Conservation (phyloP, 306 rosid genomes). For the Quercus suber region DNA sequence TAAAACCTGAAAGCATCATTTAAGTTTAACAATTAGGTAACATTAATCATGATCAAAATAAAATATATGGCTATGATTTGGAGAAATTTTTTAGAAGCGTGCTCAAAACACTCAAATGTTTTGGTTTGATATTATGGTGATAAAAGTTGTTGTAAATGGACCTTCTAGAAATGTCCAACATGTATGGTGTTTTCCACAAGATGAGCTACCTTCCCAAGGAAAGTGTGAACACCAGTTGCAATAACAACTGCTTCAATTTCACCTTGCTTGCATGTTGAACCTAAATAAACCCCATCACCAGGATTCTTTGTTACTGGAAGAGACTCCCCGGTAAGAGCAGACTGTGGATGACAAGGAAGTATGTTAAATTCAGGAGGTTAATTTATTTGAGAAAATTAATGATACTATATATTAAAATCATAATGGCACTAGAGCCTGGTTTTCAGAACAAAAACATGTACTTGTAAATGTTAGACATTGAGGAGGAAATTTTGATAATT, state of each 20-base stretch:
- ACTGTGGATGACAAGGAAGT: conserved; percentile 32
- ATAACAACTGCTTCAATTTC: conserved; percentile 74
- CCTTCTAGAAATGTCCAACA: conserved; percentile 78
- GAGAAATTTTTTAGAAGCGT: neutral
- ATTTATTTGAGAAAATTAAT: neutral
- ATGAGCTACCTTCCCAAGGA: conserved; percentile 81
- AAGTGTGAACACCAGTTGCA: conserved; percentile 83
- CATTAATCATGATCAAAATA: conserved; percentile 3
- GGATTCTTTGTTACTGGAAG: conserved; percentile 56
- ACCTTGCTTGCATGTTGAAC: conserved; percentile 89
- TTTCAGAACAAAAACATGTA: neutral
- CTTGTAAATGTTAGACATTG: neutral
- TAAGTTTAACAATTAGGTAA: neutral
- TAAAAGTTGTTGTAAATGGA: conserved; percentile 10
- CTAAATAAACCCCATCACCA: conserved; percentile 67
- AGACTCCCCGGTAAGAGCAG: conserved; percentile 83
- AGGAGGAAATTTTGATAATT: neutral
- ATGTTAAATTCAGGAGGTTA: conserved; percentile 11
- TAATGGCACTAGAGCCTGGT: neutral
- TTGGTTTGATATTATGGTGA: neutral
- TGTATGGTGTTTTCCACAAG: conserved; percentile 80
- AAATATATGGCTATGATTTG: neutral
- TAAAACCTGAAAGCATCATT: conserved; percentile 47
- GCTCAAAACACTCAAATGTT: conserved; percentile 1
- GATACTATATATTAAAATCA: neutral